These are phyloP conservation scores for Circinella minor DNA, from an alignment of 371 early-diverging fungal species.

Conservation along the genomic window DNA sequence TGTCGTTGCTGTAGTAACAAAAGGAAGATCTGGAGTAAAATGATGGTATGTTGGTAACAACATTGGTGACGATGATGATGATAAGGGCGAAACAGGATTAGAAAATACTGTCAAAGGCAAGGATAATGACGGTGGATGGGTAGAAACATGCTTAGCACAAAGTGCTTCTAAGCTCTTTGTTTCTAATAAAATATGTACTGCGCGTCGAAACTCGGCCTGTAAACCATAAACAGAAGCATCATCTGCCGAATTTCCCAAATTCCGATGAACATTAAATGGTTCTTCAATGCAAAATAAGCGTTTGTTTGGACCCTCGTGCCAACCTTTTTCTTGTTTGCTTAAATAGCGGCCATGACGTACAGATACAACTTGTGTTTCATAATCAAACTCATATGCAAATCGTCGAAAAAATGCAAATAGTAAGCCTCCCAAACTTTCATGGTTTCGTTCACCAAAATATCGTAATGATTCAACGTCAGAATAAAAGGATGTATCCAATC, in stretches of 20 bases:
- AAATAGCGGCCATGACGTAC: constrained; percentile 78
- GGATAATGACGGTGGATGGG: not conserved
- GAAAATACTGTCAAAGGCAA: not conserved
- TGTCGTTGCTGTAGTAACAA: no score
- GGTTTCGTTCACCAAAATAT: constrained; percentile 73
- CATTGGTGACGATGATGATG: no score
- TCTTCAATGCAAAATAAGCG: constrained; percentile 88
- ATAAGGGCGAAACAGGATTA: no score
- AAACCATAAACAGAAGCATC: constrained; percentile 75
- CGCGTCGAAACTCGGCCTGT: constrained; percentile 77
- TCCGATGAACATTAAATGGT: constrained; percentile 83
- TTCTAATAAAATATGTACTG: constrained; percentile 63
- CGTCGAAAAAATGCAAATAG: constrained; percentile 85
- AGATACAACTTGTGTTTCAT: constrained; percentile 76
- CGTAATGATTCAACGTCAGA: constrained; percentile 64
- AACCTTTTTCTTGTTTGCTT: constrained; percentile 81
- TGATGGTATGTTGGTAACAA: no score
- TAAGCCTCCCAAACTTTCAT: constrained; percentile 78
- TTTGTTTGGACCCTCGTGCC: constrained; percentile 63
- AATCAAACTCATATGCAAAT: constrained; percentile 84
- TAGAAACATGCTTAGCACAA: constrained; percentile 29
- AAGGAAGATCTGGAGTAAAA: no score
- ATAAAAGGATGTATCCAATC: constrained; percentile 53
- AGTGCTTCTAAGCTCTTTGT: constrained; percentile 37
- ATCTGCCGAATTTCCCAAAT: constrained; percentile 91